Base-by-base conservation (phyloP, 2,329 filamentous ascomycete species). In the Zopfia rhizophila region DNA sequence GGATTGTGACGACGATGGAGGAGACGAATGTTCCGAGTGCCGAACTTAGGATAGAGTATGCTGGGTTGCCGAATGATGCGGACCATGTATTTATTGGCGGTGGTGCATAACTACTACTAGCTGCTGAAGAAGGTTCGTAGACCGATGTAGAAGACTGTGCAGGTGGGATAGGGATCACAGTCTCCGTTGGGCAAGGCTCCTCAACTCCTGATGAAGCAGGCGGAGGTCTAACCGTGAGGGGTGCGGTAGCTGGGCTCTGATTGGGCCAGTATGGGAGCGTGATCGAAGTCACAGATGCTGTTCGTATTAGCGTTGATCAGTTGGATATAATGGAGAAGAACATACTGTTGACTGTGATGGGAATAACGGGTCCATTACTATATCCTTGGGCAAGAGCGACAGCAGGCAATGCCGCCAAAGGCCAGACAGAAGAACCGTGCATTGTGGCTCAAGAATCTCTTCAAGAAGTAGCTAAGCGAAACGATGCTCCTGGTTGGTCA, bases 341-440 rank as follows among this genome's bases (percentile, higher is more conserved):
- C 55, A 53, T 56, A 24, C 52, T 47, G 16, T 50, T 48, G 17
- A 39, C 17, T 8, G 35, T 44, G n/a, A 39, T 47, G 11, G 28
- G 21, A 22, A 38, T 42, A 4, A 42, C 40, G n/a, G 47, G 37
- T 5, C 42, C 37, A 43, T 22, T 36, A 55, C 16, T 48, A 51
- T 3, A 55, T 29, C 7, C 45, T 35, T 51, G 52, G 32, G 48
- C 56, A 5, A 59, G 14, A 3, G 51, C 57, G 28, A 44, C 30
- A 12, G 38, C 45, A 11, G 60, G 56, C n/a, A 64, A 30, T 19
- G 49, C 51, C 24, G 48, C 35, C 38, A 64, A 35, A 14, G 48
- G 29, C 52, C 55, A 59, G 13, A 61, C n/a, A 7, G 50, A 51
- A 4, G 35, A 41, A 40, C 36, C 33, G 23, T 48, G 39, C 64